Base-by-base conservation (phyloP, 768 basidiomycete genomes). In the Lentinula sp. region DNA sequence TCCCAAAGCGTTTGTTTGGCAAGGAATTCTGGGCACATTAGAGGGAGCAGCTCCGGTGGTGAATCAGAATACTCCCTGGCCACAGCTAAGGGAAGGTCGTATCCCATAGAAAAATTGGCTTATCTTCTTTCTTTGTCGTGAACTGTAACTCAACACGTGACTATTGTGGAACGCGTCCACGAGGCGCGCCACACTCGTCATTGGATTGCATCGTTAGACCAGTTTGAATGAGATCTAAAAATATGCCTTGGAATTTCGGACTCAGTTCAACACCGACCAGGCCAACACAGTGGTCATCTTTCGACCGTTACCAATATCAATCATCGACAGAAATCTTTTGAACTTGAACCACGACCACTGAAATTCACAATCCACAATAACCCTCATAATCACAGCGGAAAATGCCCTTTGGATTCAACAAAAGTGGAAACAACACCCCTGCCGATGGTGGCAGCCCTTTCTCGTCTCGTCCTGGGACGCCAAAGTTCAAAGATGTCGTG, bases 1-100 rank as follows among this genome's bases (percentile, higher is more conserved):
- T 71, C 79, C 92, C 12, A 78, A 88, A 62, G 85, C 88, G 61
- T 92, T 95, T 66, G 87, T 91, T 43, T 84, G 83, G 81, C 83
- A 81, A 54, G 87, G 86, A 1, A 66, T 90, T 54, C 68, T 85
- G 67, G 49, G 42, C 0, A 54, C 61, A 15, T 49, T 62, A 45
- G 61, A 62, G 32, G 46, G 61, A 20, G 50, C 48, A 23, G 7
- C 50, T 1, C 59, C 59, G 9, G n/a, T 20, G 2, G 48, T 51
- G 6, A 36, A 52, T 33, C 37, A 50, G 41, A 42, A 15, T 12
- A 43, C 41, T 16, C 18, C 48, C 9, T 60, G 37, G 48, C 59
- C 59, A 4, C 59, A 60, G 33, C 37, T 60, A 28, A 35, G 59
- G 32, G 59, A 60, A 35, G 55, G 55, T 41, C 55, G 55, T 41